Evolutionary conservation across 805 yeast species (phyloP).

Genomic region (Starmera caribaea): DNA sequence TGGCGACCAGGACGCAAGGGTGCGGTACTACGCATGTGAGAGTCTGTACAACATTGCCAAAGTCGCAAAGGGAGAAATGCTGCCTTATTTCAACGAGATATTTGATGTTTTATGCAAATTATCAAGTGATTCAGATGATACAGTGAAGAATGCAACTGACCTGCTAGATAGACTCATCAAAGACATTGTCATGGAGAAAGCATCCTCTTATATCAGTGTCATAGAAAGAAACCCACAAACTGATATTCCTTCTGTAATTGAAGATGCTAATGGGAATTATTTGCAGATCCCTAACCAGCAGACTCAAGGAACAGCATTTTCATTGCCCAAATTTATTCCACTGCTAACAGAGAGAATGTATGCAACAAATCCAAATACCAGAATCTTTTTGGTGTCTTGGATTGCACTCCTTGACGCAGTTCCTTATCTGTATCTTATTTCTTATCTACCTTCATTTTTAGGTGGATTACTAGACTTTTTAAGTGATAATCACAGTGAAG

Average conservation of each 20-base stretch:
- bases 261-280: conserved; percentile 50
- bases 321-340: conserved; percentile 82
- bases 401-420: conserved; percentile 83
- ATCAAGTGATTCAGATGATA: conserved; percentile 82
- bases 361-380: conserved; percentile 85
- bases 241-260: conserved; percentile 32
- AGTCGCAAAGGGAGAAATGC: conserved; percentile 90
- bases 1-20: conserved; percentile 96
- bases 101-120: conserved; percentile 87
- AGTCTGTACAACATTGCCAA: conserved; percentile 92
- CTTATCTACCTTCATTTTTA: conserved; percentile 81
- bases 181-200: conserved; percentile 92
- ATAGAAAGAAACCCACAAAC: conserved; percentile 41
- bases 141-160: conserved; percentile 94
- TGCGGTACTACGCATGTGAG: conserved; percentile 94
- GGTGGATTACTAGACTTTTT: conserved; percentile 76
- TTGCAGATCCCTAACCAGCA: conserved; percentile 40
- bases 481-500: conserved; percentile 79
- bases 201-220: conserved; percentile 75
- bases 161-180: conserved; percentile 81
- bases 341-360: conserved; percentile 85
- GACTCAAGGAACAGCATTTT: conserved; percentile 63
- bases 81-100: conserved; percentile 85
- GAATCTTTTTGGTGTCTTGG: conserved; percentile 92
- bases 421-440: conserved; percentile 81